phyloP scores from a whole-genome alignment of 352 stramenopile genomes.

The Bremia lactucae region DNA sequence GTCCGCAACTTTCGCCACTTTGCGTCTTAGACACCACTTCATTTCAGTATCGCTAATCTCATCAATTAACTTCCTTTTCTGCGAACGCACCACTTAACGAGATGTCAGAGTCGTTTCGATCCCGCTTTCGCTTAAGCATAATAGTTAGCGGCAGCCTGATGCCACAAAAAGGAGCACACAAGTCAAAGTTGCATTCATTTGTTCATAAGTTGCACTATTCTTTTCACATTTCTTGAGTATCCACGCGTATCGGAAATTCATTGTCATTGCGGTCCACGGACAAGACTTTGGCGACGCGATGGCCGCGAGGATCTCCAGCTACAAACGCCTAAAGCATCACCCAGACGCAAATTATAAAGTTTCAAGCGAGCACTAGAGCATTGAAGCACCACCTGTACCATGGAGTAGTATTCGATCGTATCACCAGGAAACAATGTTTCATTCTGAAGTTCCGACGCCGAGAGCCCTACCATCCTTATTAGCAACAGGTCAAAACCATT shows the following conservation, averaged over 20 bases:
- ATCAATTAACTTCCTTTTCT: too few relatives aligned
- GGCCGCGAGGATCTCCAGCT: slow-evolving; percentile 48
- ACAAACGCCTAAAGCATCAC: slow-evolving; percentile 43
- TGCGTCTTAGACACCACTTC: slow-evolving; percentile 21
- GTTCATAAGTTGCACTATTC: too few relatives aligned
- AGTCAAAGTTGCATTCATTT: neutral
- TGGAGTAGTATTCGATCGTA: slow-evolving; percentile 74
- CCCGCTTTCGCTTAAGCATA: slow-evolving; percentile 58
- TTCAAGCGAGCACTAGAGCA: neutral
- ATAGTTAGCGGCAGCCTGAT: slow-evolving; percentile 49
- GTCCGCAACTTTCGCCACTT: slow-evolving; percentile 73
- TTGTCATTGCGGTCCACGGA: slow-evolving; percentile 28
- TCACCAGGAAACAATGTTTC: slow-evolving; percentile 62
- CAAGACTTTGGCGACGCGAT: slow-evolving; percentile 53
- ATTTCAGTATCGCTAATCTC: too few relatives aligned
- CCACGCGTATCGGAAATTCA: slow-evolving; percentile 50
- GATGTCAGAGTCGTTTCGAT: slow-evolving; percentile 42
- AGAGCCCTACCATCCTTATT: slow-evolving; percentile 27
- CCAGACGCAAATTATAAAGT: slow-evolving; percentile 5
- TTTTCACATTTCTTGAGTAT: slow-evolving; percentile 70
- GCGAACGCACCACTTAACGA: slow-evolving; percentile 24
- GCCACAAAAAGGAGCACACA: slow-evolving; percentile 1
- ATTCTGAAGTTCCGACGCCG: slow-evolving; percentile 36
- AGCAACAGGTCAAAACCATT: too few relatives aligned
- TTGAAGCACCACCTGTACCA: slow-evolving; percentile 17